Evolutionary conservation across 768 basidiomycete species (phyloP).

Genomic region (Kwoniella dendrophila): DNA sequence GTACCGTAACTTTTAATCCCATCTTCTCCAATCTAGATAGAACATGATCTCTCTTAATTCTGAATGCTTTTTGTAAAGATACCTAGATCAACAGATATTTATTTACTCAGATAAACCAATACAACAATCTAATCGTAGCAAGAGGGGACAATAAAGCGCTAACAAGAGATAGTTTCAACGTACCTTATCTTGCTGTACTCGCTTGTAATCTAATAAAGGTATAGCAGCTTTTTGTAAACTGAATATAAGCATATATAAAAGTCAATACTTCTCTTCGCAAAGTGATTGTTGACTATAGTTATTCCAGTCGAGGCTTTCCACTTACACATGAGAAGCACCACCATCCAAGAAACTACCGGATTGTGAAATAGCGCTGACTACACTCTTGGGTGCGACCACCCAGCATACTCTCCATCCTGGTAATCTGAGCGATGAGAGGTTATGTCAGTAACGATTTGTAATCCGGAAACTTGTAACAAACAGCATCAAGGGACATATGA

Average conservation of each 20-base stretch:
- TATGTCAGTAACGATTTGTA: background rate
- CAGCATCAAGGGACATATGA: background rate
- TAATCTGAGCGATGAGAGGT: conserved; percentile 51
- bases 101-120: background rate
- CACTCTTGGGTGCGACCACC: conserved; percentile 57
- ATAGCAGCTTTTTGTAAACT: conserved; percentile 81
- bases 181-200: conserved; percentile 72
- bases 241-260: no score
- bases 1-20: conserved; percentile 68
- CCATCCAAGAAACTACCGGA: conserved; percentile 93
- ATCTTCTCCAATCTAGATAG: conserved; percentile 76
- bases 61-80: conserved; percentile 87
- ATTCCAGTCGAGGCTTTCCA: no score
- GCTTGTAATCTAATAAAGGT: conserved; percentile 72
- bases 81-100: conserved; percentile 57
- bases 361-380: conserved; percentile 72
- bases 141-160: background rate
- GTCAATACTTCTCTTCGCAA: no score
- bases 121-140: background rate
- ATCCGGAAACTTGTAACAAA: background rate
- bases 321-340: conserved; percentile 88
- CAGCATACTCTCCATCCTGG: conserved; percentile 89
- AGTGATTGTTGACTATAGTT: no score
- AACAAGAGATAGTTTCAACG: background rate
- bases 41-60: conserved; percentile 85